Evolutionary conservation across 805 yeast species (phyloP).

Genomic region (Saccharomycopsis sp.): DNA sequence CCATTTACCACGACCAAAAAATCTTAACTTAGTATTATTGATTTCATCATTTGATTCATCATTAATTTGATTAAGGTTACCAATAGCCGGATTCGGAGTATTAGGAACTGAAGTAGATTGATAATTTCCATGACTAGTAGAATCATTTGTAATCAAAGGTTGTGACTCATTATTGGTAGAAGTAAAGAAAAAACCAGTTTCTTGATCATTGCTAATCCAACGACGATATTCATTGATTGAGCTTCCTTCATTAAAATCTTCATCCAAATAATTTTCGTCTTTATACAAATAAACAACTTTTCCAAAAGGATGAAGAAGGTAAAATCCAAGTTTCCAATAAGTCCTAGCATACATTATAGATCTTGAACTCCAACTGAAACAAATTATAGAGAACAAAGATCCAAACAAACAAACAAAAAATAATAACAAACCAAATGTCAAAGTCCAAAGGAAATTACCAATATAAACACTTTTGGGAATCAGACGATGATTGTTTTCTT

Average conservation of each 20-base stretch:
- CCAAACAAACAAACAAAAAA: slow-evolving; percentile 42
- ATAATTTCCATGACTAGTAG: slow-evolving; percentile 4
- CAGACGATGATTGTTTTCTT: slow-evolving; percentile 26
- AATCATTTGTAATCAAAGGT: slow-evolving; percentile 7
- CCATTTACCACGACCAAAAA: slow-evolving; percentile 93
- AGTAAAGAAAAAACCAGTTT: slow-evolving; percentile 65
- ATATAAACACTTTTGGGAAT: slow-evolving; percentile 48
- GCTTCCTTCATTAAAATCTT: slow-evolving; percentile 85
- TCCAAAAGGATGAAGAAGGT: slow-evolving; percentile 80
- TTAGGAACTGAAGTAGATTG: slow-evolving; percentile 1
- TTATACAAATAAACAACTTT: slow-evolving; percentile 68
- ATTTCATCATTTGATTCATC: slow-evolving; percentile 23
- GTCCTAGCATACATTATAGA: slow-evolving; percentile 54
- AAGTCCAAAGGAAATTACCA: slow-evolving; percentile 65
- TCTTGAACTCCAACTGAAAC: slow-evolving; percentile 34
- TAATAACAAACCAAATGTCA: slow-evolving; percentile 60
- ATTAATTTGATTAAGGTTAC: too few relatives aligned
- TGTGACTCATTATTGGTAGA: slow-evolving; percentile 1
- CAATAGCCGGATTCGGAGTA: slow-evolving; percentile 5
- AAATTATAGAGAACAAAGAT: slow-evolving; percentile 36
- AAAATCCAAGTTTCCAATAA: slow-evolving; percentile 53
- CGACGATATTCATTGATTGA: slow-evolving; percentile 73
- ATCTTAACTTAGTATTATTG: slow-evolving; percentile 33
- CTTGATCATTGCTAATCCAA: slow-evolving; percentile 72
- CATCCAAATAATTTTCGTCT: slow-evolving; percentile 72